These are phyloP conservation scores for Dactylellina parvicollis DNA, from an alignment of 2,329 filamentous ascomycete genomes.

Conservation along the genomic window DNA sequence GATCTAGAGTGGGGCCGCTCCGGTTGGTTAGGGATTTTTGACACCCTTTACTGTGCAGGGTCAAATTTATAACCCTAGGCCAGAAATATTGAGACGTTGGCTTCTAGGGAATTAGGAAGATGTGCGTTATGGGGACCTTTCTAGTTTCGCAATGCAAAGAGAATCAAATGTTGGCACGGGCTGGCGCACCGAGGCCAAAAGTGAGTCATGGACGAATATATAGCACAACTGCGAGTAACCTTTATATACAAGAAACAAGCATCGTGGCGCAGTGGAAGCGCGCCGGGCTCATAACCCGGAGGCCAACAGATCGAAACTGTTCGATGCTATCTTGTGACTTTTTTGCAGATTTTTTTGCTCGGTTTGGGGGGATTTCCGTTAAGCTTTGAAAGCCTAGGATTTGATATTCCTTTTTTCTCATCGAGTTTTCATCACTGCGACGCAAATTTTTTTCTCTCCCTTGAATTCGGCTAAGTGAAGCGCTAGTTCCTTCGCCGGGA, in stretches of 20 bases:
- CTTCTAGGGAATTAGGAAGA: too few relatives aligned
- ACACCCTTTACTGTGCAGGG: too few relatives aligned
- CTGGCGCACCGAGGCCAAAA: background rate
- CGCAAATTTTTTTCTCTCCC: conserved; percentile 9
- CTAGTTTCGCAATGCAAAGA: too few relatives aligned
- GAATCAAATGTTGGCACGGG: background rate
- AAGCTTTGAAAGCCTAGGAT: too few relatives aligned
- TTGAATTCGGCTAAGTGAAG: background rate
- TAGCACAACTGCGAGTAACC: background rate
- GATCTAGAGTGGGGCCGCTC: too few relatives aligned
- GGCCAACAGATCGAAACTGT: conserved; percentile 55
- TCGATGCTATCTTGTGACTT: conserved; percentile 48
- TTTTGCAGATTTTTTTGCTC: conserved; percentile 38
- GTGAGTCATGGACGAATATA: conserved; percentile 41
- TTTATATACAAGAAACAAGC: conserved; percentile 33
- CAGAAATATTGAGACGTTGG: too few relatives aligned
- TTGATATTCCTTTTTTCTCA: too few relatives aligned
- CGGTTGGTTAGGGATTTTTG: too few relatives aligned
- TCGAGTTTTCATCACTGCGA: background rate
- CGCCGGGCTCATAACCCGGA: conserved; percentile 55
- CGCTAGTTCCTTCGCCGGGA: too few relatives aligned
- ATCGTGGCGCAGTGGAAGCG: conserved; percentile 55
- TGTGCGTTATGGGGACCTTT: too few relatives aligned
- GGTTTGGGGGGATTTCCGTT: background rate
- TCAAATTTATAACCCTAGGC: too few relatives aligned